Percentiles rank a stretch among this genome's conserved stretches.
These are phyloP conservation scores for Plasmodiophora brassicae DNA, from an alignment of 208 protist genomes.

Conservation along the genomic window DNA sequence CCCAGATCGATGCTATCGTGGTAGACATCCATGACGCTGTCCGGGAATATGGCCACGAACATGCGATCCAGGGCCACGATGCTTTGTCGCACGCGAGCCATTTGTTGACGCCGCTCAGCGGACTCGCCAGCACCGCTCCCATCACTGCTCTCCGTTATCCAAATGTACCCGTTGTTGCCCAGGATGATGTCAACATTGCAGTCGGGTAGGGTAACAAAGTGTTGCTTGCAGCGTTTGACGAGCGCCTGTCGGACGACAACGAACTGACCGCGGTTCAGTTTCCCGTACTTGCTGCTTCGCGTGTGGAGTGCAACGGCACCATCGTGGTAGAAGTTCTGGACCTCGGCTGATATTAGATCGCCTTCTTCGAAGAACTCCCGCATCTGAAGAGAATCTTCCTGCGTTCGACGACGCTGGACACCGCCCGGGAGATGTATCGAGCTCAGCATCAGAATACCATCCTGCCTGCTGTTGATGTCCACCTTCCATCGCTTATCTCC, in stretches of 20 bases:
- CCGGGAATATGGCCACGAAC: background rate
- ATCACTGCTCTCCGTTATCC: slow-evolving; percentile 41
- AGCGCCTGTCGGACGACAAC: slow-evolving; percentile 36
- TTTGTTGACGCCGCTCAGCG: background rate
- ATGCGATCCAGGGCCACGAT: background rate
- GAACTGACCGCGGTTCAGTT: slow-evolving; percentile 43
- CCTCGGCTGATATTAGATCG: slow-evolving; percentile 80
- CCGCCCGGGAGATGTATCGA: slow-evolving; percentile 94
- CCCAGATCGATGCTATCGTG: background rate
- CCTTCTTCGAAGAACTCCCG: slow-evolving; percentile 81
- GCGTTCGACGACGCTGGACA: slow-evolving; percentile 78
- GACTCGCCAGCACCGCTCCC: background rate
- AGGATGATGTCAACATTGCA: slow-evolving; percentile 68
- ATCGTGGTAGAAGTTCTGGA: slow-evolving; percentile 67
- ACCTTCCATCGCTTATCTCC: slow-evolving; percentile 81
- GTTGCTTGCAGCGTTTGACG: slow-evolving; percentile 63
- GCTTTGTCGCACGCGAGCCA: background rate
- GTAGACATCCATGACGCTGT: background rate
- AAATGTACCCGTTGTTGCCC: slow-evolving; percentile 65
- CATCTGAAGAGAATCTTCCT: slow-evolving; percentile 47
- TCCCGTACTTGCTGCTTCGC: slow-evolving; percentile 64
- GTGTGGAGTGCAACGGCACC: slow-evolving; percentile 87
- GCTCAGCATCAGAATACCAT: slow-evolving; percentile 84
- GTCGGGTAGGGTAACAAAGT: slow-evolving; percentile 57
- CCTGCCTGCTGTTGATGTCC: slow-evolving; percentile 80